Percentiles rank a stretch among this genome's conserved stretches.
Evolutionary conservation across 148 eudicot species (phyloP).

Genomic region (Rhododendron molle): DNA sequence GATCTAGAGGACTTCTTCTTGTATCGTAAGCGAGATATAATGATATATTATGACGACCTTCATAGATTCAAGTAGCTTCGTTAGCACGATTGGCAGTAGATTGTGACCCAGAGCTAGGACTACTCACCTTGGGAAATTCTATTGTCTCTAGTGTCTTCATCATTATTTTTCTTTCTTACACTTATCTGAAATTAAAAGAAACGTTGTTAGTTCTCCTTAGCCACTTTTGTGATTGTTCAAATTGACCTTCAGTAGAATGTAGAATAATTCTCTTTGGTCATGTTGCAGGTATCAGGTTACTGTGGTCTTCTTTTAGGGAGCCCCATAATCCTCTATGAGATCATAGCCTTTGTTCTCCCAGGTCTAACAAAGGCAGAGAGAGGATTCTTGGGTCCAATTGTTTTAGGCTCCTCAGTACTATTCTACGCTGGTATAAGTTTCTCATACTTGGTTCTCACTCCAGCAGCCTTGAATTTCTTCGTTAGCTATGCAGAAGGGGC

Average conservation of each 20-base stretch:
- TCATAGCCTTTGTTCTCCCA: slow-evolving; percentile 89
- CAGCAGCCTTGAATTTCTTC: slow-evolving; percentile 96
- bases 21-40: not conserved
- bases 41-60: too few species aligned
- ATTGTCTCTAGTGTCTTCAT: not conserved
- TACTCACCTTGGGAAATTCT: not conserved
- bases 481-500: slow-evolving; percentile 93
- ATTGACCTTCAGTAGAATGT: not conserved
- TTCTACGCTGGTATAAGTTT: slow-evolving; percentile 82
- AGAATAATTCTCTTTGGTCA: not conserved
- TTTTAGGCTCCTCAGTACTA: slow-evolving; percentile 83
- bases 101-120: not conserved
- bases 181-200: not conserved
- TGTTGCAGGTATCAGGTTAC: slow-evolving; percentile 92
- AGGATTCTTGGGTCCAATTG: slow-evolving; percentile 86
- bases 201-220: not conserved
- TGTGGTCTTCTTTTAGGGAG: slow-evolving; percentile 94
- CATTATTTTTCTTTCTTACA: not conserved
- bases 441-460: slow-evolving; percentile 91
- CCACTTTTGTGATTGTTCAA: not conserved
- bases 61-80: not conserved
- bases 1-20: not conserved
- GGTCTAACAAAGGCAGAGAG: slow-evolving; percentile 88
- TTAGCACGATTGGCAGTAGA: not conserved
- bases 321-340: slow-evolving; percentile 89